A percentile compares a stretch with the other conserved stretches of the same genome.
These are phyloP conservation scores for Blastocystis sp. DNA, from an alignment of 352 stramenopile genomes.

Conservation along the genomic window DNA sequence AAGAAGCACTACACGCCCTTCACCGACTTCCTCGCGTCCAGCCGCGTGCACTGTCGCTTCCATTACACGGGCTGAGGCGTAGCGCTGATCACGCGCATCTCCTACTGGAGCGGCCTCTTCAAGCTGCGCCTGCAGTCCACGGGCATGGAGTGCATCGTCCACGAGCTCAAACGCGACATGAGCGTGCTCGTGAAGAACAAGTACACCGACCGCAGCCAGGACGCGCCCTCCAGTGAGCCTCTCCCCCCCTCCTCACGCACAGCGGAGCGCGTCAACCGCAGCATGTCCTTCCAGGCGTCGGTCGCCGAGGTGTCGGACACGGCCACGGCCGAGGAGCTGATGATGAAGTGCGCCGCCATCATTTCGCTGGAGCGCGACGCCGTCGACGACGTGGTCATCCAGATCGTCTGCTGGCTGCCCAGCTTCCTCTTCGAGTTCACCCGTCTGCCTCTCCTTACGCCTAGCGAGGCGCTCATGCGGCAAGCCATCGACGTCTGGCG, in stretches of 20 bases:
- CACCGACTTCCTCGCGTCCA: slow-evolving; percentile 41
- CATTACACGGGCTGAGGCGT: not conserved
- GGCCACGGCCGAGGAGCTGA: not conserved
- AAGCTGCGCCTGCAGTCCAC: not conserved
- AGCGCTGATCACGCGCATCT: slow-evolving; percentile 30
- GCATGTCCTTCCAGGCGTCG: not conserved
- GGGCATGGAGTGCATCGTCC: not conserved
- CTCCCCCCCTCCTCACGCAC: not conserved
- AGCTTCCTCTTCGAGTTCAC: slow-evolving; percentile 16
- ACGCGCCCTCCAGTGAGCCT: not conserved
- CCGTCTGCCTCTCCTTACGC: not conserved
- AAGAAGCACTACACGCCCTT: slow-evolving; percentile 25
- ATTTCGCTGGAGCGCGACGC: slow-evolving; percentile 4
- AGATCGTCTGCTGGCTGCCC: slow-evolving; percentile 58
- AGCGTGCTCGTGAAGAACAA: not conserved
- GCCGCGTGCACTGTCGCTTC: slow-evolving; percentile 16
- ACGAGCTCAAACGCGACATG: slow-evolving; percentile 20
- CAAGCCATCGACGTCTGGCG: slow-evolving; percentile 50
- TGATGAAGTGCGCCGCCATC: slow-evolving; percentile 32
- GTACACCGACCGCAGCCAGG: not conserved
- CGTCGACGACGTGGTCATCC: slow-evolving; percentile 3
- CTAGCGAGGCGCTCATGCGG: slow-evolving; percentile 24
- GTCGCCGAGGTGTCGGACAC: not conserved
- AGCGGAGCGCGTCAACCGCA: not conserved
- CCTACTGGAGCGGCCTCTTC: slow-evolving; percentile 36